These are phyloP conservation scores for Digitaria exilis DNA, from an alignment of 202 grass and related monocot genomes.

Conservation along the genomic window DNA sequence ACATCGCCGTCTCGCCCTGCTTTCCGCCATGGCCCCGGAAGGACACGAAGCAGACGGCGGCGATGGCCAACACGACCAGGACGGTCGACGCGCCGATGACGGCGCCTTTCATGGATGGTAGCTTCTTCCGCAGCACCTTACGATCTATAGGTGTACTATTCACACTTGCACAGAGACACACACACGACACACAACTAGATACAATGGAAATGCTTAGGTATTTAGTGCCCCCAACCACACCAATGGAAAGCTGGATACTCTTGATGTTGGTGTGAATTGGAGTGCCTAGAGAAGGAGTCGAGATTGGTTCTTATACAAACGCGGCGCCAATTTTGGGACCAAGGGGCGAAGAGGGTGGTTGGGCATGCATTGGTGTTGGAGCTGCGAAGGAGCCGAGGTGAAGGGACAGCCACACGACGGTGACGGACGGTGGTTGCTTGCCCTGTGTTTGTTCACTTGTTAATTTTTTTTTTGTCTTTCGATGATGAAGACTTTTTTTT, in stretches of 20 bases:
- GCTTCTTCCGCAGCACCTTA: not conserved
- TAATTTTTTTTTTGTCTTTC: no score
- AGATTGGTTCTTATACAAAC: slow-evolving; percentile 21
- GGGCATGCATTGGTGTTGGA: slow-evolving; percentile 25
- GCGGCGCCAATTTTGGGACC: slow-evolving; percentile 6
- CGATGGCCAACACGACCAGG: slow-evolving; percentile 67
- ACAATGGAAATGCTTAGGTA: not conserved
- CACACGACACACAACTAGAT: not conserved
- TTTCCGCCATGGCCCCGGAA: not conserved
- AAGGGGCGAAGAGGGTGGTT: slow-evolving; percentile 11
- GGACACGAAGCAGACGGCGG: slow-evolving; percentile 55
- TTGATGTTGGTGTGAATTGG: slow-evolving; percentile 40
- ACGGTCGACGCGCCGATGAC: slow-evolving; percentile 54
- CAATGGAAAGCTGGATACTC: not conserved
- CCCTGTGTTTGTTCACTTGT: not conserved
- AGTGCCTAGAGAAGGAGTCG: not conserved
- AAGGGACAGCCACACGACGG: slow-evolving; percentile 39
- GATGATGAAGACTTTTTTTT: no score
- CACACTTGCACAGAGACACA: not conserved
- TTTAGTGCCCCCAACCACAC: slow-evolving; percentile 22
- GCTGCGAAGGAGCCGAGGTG: slow-evolving; percentile 11
- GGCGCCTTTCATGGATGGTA: slow-evolving; percentile 58
- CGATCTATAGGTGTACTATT: not conserved
- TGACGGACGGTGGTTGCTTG: not conserved
- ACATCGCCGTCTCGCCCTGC: slow-evolving; percentile 34